Evolutionary conservation across 1,284 basidiomycete genomes (phyloP), one percentile per base, ranked within the genome.

Genomic region (Pterula multifida): DNA sequence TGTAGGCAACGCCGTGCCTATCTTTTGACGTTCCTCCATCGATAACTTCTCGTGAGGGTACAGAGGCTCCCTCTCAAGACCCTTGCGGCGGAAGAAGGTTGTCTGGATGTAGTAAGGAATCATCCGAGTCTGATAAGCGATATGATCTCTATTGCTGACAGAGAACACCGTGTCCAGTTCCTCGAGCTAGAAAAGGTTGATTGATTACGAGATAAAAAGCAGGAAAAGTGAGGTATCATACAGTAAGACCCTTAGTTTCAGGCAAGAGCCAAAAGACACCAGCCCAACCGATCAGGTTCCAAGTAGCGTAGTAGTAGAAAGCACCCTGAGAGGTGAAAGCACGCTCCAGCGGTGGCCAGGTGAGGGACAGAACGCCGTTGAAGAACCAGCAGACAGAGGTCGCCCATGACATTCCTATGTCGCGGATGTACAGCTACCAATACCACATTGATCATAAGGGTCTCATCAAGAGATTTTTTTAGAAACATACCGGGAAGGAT

Each of bases 21-120:
- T 66, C 54, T 69, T 65, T 6, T 6, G 9, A 4, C 39, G 6
- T 17, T 42, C 39, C 39, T 42, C 39, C n/a, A 42, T n/a, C 9
- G 9, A 9, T 1, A 69, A 68, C 52, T 72, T 68, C 3, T 74
- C 73, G 53, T 75, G 74, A 58, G 74, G 68, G 60, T 78, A 78
- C 21, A 79, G 62, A 0, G 72, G 72, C 49, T 67, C 57, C 23
- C 75, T 63, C 19, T 60, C 53, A 0, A 66, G 67, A 15, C 65
- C 58, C 57, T 67, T 69, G 50, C 65, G 62, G 9, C 39, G 6
- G 47, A 82, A 58, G n/a, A 85, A 54, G 58, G 72, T 77, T 36
- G 75, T 71, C 54, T 72, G 73, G 65, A 84, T 64, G 65, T 72
- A 82, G 66, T 78, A 81, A 1, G 81, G 81, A n/a, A 82, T 58